Evolutionary conservation across 768 basidiomycete genomes (phyloP).

Genomic region (Mycena kentingensis): DNA sequence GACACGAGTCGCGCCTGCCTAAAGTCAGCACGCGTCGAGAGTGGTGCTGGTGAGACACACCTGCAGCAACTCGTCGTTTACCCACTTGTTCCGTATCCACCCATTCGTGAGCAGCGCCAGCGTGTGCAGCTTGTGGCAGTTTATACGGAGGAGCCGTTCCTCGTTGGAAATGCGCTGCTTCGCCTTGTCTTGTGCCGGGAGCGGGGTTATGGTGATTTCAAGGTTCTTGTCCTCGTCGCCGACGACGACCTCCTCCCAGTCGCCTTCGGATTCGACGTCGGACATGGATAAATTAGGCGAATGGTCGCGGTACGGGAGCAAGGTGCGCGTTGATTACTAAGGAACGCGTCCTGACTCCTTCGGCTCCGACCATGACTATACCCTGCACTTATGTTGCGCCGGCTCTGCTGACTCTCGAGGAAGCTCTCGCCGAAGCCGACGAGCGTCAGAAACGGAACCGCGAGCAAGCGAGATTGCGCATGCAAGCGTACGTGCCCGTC

Average conservation of each 20-base stretch:
- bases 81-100: conserved; percentile 74
- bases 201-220: conserved; percentile 70
- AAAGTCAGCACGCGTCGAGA: conserved; percentile 6
- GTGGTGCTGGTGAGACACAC: conserved; percentile 46
- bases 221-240: conserved; percentile 54
- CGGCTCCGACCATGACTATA: too few relatives aligned
- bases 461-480: too few relatives aligned
- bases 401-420: too few relatives aligned
- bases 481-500: too few relatives aligned
- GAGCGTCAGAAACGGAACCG: too few relatives aligned
- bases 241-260: conserved; percentile 80
- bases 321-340: too few relatives aligned
- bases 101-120: conserved; percentile 78
- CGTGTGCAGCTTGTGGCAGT: conserved; percentile 90
- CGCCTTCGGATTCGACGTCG: conserved; percentile 61
- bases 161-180: conserved; percentile 58
- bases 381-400: too few relatives aligned
- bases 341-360: too few relatives aligned
- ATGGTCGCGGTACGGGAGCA: too few relatives aligned
- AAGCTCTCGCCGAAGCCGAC: too few relatives aligned
- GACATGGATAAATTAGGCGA: too few relatives aligned
- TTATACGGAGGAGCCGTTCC: conserved; percentile 73
- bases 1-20: conserved; percentile 88
- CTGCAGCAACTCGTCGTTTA: conserved; percentile 81
- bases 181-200: conserved; percentile 50